Conservation (phyloP, 1,139 yeast genomes). For the Blastobotrys apis region DNA sequence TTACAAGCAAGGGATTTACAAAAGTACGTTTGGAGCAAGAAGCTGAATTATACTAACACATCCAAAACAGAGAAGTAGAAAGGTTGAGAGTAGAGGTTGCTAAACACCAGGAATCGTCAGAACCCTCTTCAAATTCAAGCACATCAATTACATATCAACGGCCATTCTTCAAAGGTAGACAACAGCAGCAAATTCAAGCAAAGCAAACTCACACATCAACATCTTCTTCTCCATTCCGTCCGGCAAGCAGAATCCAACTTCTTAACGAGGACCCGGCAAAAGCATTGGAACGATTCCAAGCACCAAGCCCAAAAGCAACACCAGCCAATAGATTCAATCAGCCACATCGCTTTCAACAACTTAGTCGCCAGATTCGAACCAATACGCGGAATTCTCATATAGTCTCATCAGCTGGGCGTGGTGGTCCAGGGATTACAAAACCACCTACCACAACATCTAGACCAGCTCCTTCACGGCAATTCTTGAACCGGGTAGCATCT, state of each 20-base stretch:
- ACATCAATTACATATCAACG: neutral
- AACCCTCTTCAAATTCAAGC: neutral
- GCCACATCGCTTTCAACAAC: constrained; percentile 4
- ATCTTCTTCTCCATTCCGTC: neutral
- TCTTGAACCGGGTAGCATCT: constrained; percentile 5
- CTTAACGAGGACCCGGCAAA: neutral
- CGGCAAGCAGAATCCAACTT: neutral
- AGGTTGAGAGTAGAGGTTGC: constrained; percentile 1
- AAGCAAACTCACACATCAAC: neutral
- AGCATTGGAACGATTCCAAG: constrained; percentile 2
- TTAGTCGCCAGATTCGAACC: constrained; percentile 3
- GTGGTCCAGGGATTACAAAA: neutral
- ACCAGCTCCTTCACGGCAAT: constrained; percentile 1
- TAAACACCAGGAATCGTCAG: constrained; percentile 1
- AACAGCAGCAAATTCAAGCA: neutral
- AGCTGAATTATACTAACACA: neutral
- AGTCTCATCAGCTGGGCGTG: constrained; percentile 2
- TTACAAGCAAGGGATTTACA: constrained; percentile 3
- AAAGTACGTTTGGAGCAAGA: neutral
- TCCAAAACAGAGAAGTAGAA: constrained; percentile 1
- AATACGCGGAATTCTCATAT: constrained; percentile 1
- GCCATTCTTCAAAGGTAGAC: neutral
- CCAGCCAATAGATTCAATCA: neutral
- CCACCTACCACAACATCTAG: neutral
- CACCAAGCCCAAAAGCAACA: neutral